Conservation (phyloP, 2,329 filamentous ascomycete genomes). For the Sphaerostilbella broomeana region DNA sequence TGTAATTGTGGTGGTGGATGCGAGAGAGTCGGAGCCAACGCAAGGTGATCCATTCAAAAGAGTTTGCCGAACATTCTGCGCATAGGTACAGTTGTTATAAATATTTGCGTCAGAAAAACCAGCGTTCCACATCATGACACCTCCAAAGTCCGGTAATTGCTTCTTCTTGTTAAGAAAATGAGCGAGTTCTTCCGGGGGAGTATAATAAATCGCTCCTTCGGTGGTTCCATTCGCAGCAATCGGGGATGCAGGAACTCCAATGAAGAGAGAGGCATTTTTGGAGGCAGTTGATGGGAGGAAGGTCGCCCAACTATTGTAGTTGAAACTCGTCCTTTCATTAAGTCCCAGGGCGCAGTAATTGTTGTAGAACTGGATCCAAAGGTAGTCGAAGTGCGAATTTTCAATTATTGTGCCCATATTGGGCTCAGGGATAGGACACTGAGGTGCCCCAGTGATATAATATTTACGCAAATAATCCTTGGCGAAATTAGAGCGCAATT, state of each 20-base stretch:
- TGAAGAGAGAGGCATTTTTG: conserved; percentile 27
- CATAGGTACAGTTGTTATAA: conserved; percentile 15
- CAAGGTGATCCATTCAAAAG: no score
- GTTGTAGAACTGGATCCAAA: conserved; percentile 41
- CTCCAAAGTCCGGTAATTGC: conserved; percentile 24
- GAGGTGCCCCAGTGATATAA: conserved; percentile 39
- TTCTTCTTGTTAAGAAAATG: conserved; percentile 25
- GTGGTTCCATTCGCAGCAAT: conserved; percentile 15
- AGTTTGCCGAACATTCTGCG: conserved; percentile 13
- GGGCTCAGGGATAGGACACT: conserved; percentile 30
- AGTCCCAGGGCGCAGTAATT: conserved; percentile 17
- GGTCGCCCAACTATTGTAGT: conserved; percentile 27
- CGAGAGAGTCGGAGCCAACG: no score
- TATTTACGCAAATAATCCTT: conserved; percentile 21
- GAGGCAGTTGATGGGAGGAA: conserved; percentile 22
- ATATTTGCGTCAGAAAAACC: conserved; percentile 14
- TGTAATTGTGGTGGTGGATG: no score
- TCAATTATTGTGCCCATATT: conserved; percentile 35
- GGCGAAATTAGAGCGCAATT: conserved; percentile 27
- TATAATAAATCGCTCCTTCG: conserved; percentile 22
- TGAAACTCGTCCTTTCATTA: conserved; percentile 24
- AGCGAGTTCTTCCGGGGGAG: conserved; percentile 19
- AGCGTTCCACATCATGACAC: conserved; percentile 19
- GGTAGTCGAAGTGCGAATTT: conserved; percentile 30
- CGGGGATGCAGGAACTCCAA: conserved; percentile 27